Conservation (phyloP, 1,284 basidiomycete species). For the Heterobasidion annosum region DNA sequence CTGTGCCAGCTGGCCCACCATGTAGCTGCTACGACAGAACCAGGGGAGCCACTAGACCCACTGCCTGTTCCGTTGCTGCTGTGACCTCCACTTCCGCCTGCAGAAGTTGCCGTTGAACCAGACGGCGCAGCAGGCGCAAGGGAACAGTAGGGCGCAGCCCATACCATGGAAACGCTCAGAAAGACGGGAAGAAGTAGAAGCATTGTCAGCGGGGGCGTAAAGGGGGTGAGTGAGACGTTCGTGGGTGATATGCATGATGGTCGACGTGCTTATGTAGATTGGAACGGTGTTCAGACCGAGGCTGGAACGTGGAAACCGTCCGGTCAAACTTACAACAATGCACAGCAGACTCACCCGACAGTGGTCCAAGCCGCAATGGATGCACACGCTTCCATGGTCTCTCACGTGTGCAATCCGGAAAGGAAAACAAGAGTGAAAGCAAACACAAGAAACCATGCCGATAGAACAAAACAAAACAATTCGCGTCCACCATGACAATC, state of each 20-base stretch:
- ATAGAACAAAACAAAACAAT: too few species aligned
- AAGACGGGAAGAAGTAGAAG: constrained; percentile 1
- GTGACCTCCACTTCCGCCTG: background rate
- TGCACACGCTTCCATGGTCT: background rate
- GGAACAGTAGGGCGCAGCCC: constrained; percentile 3
- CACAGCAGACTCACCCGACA: background rate
- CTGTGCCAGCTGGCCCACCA: constrained; percentile 55
- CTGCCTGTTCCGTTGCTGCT: background rate
- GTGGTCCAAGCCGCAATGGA: background rate
- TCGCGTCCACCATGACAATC: too few species aligned
- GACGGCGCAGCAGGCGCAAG: background rate
- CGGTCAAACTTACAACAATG: background rate
- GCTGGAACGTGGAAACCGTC: background rate
- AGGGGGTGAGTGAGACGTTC: background rate
- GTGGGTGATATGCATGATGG: background rate
- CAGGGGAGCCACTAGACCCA: constrained; percentile 3
- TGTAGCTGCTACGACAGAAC: constrained; percentile 32
- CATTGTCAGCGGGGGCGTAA: background rate
- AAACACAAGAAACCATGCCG: too few species aligned
- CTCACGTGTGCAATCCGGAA: background rate
- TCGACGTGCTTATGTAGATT: background rate
- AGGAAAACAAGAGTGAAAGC: too few species aligned
- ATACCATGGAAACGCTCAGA: constrained; percentile 1
- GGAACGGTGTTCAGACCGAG: background rate
- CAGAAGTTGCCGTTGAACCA: background rate